Conservation (phyloP, 2,329 filamentous ascomycete species). For the Teratosphaeria viscida region DNA sequence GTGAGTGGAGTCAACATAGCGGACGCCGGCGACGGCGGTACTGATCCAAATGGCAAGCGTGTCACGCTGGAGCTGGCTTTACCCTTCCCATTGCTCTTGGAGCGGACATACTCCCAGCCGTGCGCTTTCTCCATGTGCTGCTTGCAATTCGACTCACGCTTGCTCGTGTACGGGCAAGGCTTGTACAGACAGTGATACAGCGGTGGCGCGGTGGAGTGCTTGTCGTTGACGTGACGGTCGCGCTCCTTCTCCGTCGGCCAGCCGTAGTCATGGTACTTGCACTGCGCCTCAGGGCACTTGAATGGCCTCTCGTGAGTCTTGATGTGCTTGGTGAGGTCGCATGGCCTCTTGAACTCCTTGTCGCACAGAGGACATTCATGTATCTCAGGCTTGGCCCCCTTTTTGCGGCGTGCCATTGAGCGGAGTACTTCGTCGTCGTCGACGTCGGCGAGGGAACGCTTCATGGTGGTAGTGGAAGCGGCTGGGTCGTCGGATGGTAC, state of each 20-base stretch:
- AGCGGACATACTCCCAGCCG: slow-evolving; percentile 79
- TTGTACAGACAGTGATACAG: slow-evolving; percentile 76
- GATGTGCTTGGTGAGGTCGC: slow-evolving; percentile 94
- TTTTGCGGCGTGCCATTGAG: slow-evolving; percentile 92
- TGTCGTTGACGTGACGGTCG: slow-evolving; percentile 92
- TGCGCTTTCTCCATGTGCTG: slow-evolving; percentile 99
- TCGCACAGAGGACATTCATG: slow-evolving; percentile 60
- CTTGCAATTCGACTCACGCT: slow-evolving; percentile 93
- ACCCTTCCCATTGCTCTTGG: slow-evolving; percentile 79
- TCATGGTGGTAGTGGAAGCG: slow-evolving; percentile 39
- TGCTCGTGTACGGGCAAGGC: slow-evolving; percentile 85
- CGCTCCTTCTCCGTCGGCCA: slow-evolving; percentile 98
- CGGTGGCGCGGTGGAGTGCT: slow-evolving; percentile 69
- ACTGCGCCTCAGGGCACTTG: slow-evolving; percentile 74
- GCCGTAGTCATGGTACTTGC: slow-evolving; percentile 82
- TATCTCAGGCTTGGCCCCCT: slow-evolving; percentile 54
- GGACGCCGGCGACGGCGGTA: slow-evolving; percentile 52
- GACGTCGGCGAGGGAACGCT: slow-evolving; percentile 44
- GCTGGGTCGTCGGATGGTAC: slow-evolving; percentile 48
- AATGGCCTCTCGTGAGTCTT: slow-evolving; percentile 95
- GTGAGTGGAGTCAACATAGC: slow-evolving; percentile 24
- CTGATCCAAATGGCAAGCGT: slow-evolving; percentile 50
- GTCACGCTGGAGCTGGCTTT: slow-evolving; percentile 37
- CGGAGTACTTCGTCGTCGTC: slow-evolving; percentile 71
- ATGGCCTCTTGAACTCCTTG: slow-evolving; percentile 94